These are phyloP conservation scores for Fusarium austroafricanum DNA, from an alignment of 2,329 filamentous ascomycete species.

Conservation along the genomic window DNA sequence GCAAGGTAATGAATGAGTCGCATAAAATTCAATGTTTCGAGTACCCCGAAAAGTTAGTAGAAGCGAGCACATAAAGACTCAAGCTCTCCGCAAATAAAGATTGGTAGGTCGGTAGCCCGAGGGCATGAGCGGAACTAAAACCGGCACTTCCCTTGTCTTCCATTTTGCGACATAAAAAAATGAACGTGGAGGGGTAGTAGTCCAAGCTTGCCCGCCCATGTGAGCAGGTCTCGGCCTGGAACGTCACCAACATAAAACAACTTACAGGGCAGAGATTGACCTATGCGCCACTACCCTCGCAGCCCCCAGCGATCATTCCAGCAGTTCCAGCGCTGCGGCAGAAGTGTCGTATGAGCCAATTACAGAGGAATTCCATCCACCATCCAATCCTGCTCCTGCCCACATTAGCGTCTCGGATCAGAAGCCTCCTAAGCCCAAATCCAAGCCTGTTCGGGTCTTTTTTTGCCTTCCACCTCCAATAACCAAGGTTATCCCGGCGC, in stretches of 20 bases:
- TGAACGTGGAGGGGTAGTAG: conserved; percentile 26
- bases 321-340: conserved; percentile 26
- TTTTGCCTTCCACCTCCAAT: conserved; percentile 30
- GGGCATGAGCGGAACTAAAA: conserved; percentile 15
- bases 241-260: conserved; percentile 23
- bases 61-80: conserved; percentile 18
- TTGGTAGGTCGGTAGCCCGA: background rate
- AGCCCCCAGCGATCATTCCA: conserved; percentile 24
- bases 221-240: conserved; percentile 12
- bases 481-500: conserved; percentile 46
- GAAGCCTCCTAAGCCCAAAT: conserved; percentile 29
- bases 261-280: conserved; percentile 20
- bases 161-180: conserved; percentile 4
- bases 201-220: conserved; percentile 5
- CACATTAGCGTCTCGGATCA: conserved; percentile 42
- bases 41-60: conserved; percentile 4
- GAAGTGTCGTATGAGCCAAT: conserved; percentile 36
- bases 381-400: conserved; percentile 17
- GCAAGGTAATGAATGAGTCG: conserved; percentile 13
- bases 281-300: conserved; percentile 15
- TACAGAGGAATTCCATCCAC: conserved; percentile 26
- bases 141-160: conserved; percentile 31
- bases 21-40: conserved; percentile 17
- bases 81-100: background rate
- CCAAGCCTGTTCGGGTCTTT: conserved; percentile 30